phyloP scores from a whole-genome alignment of 768 basidiomycete species.

The Lactarius akahatsu region DNA sequence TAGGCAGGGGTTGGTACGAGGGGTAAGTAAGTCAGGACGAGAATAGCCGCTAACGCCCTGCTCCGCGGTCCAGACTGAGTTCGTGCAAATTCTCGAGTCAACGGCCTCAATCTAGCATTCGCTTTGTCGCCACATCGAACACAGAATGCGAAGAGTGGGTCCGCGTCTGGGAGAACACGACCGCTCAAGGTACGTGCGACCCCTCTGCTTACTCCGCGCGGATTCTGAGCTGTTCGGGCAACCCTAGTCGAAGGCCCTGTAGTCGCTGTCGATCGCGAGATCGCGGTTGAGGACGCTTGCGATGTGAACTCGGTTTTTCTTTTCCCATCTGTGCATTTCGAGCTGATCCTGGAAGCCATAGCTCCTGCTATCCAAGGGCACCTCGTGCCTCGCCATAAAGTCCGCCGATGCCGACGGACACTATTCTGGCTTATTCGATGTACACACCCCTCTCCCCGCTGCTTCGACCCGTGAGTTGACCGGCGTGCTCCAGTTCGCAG shows the following conservation, averaged over 20 bases:
- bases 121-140: slow-evolving; percentile 34
- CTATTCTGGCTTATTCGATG: slow-evolving; percentile 71
- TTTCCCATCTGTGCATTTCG: not conserved
- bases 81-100: no score
- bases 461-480: not conserved
- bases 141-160: slow-evolving; percentile 54
- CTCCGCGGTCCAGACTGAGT: no score
- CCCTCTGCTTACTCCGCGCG: not conserved
- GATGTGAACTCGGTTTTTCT: slow-evolving; percentile 48
- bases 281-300: slow-evolving; percentile 78
- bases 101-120: slow-evolving; percentile 6
- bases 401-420: slow-evolving; percentile 31
- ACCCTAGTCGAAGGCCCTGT: slow-evolving; percentile 72
- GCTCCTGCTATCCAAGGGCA: slow-evolving; percentile 65
- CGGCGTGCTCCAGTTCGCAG: slow-evolving; percentile 58
- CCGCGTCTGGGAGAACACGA: slow-evolving; percentile 53
- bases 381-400: slow-evolving; percentile 64
- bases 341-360: slow-evolving; percentile 33
- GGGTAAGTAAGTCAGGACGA: no score
- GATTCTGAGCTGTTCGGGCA: slow-evolving; percentile 31
- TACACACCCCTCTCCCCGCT: slow-evolving; percentile 38
- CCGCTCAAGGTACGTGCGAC: slow-evolving; percentile 53
- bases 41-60: no score
- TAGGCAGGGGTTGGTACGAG: no score
- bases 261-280: slow-evolving; percentile 65